Evolutionary conservation across 2,329 filamentous ascomycete species (phyloP).

Genomic region (Aspergillus nomiae): DNA sequence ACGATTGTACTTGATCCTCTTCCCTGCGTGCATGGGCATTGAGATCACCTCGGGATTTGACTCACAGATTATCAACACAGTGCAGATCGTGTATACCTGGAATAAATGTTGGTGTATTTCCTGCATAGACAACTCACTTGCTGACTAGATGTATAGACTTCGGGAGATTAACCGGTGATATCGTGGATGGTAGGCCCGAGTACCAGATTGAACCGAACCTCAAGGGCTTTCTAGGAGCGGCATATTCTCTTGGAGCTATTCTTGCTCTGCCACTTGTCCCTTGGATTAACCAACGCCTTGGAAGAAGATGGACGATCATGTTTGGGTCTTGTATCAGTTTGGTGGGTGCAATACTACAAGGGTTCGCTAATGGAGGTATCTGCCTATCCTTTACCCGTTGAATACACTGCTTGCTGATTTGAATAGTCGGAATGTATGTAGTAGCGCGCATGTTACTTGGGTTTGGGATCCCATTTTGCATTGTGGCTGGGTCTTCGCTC

Average conservation of each 20-base stretch:
- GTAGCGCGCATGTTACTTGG: slow-evolving; percentile 62
- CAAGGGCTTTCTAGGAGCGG: slow-evolving; percentile 58
- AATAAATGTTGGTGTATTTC: slow-evolving; percentile 35
- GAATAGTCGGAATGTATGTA: slow-evolving; percentile 60
- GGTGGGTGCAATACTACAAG: slow-evolving; percentile 59
- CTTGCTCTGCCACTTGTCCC: slow-evolving; percentile 61
- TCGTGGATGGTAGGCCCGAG: slow-evolving; percentile 17
- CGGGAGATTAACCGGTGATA: slow-evolving; percentile 22
- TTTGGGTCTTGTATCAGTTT: slow-evolving; percentile 58
- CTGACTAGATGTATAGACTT: slow-evolving; percentile 22
- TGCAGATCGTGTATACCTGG: slow-evolving; percentile 44
- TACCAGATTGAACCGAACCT: slow-evolving; percentile 25
- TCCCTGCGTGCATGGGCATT: slow-evolving; percentile 64
- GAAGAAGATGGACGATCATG: slow-evolving; percentile 60
- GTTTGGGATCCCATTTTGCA: slow-evolving; percentile 62
- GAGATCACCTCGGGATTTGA: slow-evolving; percentile 65
- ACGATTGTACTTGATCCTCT: slow-evolving; percentile 58
- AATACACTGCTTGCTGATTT: slow-evolving; percentile 2
- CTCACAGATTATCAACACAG: slow-evolving; percentile 52
- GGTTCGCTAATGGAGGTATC: slow-evolving; percentile 51
- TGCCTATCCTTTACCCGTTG: background rate
- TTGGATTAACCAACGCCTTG: slow-evolving; percentile 56
- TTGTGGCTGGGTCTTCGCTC: slow-evolving; percentile 59
- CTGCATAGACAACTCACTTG: background rate
- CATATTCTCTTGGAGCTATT: slow-evolving; percentile 63